These are phyloP conservation scores for Globisporangium splendens DNA, from an alignment of 352 stramenopile species.

Conservation along the genomic window DNA sequence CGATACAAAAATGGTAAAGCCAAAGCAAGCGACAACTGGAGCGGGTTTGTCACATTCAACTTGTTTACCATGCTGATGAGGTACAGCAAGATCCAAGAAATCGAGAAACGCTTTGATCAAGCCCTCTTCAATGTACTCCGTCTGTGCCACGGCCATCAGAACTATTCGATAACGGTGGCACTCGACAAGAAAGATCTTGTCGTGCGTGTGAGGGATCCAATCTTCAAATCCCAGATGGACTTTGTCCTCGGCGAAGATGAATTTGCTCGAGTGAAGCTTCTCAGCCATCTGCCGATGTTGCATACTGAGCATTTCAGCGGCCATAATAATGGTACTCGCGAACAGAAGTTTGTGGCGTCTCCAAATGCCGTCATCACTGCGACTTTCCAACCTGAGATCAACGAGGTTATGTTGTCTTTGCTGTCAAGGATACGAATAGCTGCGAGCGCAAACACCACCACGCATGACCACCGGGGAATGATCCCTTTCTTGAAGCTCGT, in stretches of 20 bases:
- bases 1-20: constrained; percentile 21
- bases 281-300: constrained; percentile 12
- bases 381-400: constrained; percentile 29
- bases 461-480: constrained; percentile 24
- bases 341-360: constrained; percentile 20
- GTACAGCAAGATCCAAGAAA: constrained; percentile 38
- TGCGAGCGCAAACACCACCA: constrained; percentile 5
- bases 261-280: constrained; percentile 32
- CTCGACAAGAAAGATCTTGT: constrained; percentile 29
- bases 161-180: constrained; percentile 39
- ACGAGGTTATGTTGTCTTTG: constrained; percentile 28
- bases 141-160: constrained; percentile 36
- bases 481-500: constrained; percentile 45
- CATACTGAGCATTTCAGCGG: not conserved
- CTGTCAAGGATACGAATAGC: constrained; percentile 19
- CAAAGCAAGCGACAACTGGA: constrained; percentile 16
- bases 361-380: constrained; percentile 37
- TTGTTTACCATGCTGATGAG: constrained; percentile 47
- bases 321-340: constrained; percentile 15
- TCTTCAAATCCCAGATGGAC: constrained; percentile 54
- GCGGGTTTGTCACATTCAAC: constrained; percentile 27
- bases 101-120: constrained; percentile 47
- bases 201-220: constrained; percentile 44
- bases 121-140: constrained; percentile 36
- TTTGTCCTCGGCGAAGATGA: constrained; percentile 49